Evolutionary conservation across 208 protist genomes (phyloP), one percentile per base, ranked within the genome.

Genomic region (Acanthamoeba polyphaga): DNA sequence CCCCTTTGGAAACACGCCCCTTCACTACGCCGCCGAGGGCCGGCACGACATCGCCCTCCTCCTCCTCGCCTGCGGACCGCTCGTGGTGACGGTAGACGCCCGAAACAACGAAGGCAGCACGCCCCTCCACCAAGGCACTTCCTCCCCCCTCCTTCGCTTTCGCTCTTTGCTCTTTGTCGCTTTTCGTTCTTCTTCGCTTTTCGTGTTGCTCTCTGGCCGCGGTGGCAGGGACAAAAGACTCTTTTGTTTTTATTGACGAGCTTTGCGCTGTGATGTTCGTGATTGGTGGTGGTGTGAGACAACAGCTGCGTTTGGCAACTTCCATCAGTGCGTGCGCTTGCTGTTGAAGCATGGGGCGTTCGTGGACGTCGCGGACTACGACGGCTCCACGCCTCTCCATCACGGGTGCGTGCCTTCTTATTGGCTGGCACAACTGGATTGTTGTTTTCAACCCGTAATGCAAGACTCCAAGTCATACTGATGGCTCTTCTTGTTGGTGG

Each of bases 1-100:
- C 80, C 80, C 80, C 80, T 88, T 88, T 22, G 80, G 80, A 29
- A 88, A 88, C 51, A 88, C 80, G 29, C 51, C 80, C 80, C 80
- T 88, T 43, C 80, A 88, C 80, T 88, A 88, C 53, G 80, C 80
- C 24, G 80, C 80, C 24, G 80, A 88, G 46, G 80, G 80, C 15
- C 43, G 34, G 12, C 80, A 19, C 22, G 51, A 55, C 51, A 64
- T 88, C 19, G 51, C 34, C 10, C 29, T 43, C 80, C 80, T 88
- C 80, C 80, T 88, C 29, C 53, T 88, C 51, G 80, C 43, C 29
- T 64, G 53, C 51, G 80, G 80, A 29, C 22, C 7, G 15, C 32
- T 43, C 51, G 43, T 19, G 10, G 80, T 64, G 15, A 64, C 32
- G 0, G 29, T 55, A 9, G 80, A 88, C 29, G 80, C 51, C 5